Conservation (phyloP, 2,329 filamentous ascomycete species). For the Metarhizium rileyi region DNA sequence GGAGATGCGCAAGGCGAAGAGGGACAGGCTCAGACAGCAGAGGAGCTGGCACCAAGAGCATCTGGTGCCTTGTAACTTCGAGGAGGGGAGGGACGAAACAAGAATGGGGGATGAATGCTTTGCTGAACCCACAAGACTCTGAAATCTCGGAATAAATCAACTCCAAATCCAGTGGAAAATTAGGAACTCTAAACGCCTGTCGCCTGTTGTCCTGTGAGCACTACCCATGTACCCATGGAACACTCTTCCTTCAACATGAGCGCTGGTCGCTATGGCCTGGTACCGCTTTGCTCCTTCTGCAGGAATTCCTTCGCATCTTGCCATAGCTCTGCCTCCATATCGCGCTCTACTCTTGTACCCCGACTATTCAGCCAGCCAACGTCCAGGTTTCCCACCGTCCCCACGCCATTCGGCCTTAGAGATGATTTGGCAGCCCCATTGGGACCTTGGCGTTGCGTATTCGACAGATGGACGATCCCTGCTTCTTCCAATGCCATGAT, state of each 20-base stretch:
- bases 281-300: slow-evolving; percentile 17
- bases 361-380: slow-evolving; percentile 85
- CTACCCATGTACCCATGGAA: not conserved
- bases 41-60: not conserved
- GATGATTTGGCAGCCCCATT: slow-evolving; percentile 30
- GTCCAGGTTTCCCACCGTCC: slow-evolving; percentile 56
- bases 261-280: not conserved
- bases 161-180: not conserved
- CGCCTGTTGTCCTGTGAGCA: not conserved
- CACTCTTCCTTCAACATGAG: not conserved
- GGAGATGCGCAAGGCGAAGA: not conserved
- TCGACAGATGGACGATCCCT: slow-evolving; percentile 52
- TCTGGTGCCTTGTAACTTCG: slow-evolving; percentile 6
- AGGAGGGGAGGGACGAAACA: too few species aligned
- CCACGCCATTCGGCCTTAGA: slow-evolving; percentile 44
- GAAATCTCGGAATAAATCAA: not conserved
- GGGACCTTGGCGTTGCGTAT: slow-evolving; percentile 22
- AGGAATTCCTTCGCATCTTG: slow-evolving; percentile 29
- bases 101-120: not conserved
- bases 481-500: slow-evolving; percentile 76
- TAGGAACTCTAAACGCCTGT: not conserved
- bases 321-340: slow-evolving; percentile 79
- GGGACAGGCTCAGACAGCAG: not conserved
- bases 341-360: slow-evolving; percentile 68
- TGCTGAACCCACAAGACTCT: not conserved